Conservation (phyloP, 2,329 filamentous ascomycete species). For the Venturia aucupariae region DNA sequence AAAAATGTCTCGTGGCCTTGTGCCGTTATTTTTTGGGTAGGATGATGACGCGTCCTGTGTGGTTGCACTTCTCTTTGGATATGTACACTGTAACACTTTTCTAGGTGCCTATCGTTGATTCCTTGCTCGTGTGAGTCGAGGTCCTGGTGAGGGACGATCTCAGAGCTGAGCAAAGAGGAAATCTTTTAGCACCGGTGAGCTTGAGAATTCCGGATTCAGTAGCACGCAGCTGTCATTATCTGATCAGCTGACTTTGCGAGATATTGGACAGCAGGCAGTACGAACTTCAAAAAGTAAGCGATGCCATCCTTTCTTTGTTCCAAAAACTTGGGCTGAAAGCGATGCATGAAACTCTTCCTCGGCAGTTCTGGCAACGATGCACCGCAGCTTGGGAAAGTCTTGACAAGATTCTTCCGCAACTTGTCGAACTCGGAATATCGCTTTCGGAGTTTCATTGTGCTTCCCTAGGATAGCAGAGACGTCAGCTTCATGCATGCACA, state of each 20-base stretch:
- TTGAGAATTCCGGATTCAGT: constrained; percentile 86
- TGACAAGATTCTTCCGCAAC: constrained; percentile 61
- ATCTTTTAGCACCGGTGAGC: constrained; percentile 82
- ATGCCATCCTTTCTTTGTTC: constrained; percentile 75
- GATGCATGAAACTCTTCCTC: constrained; percentile 76
- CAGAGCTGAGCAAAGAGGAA: constrained; percentile 55
- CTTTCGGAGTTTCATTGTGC: constrained; percentile 50
- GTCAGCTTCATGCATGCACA: constrained; percentile 1
- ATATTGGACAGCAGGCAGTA: constrained; percentile 17
- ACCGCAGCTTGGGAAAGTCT: constrained; percentile 74
- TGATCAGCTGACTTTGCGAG: constrained; percentile 15
- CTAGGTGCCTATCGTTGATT: background rate
- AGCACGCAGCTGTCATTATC: constrained; percentile 62
- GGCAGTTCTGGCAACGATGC: constrained; percentile 83
- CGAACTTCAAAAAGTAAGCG: constrained; percentile 88
- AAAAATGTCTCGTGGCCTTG: background rate
- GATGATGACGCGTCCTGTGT: background rate
- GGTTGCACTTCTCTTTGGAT: background rate
- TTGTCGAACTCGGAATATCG: constrained; percentile 92
- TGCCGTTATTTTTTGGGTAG: background rate
- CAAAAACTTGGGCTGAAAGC: constrained; percentile 73
- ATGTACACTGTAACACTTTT: background rate
- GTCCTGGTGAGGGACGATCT: background rate
- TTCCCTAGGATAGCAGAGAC: constrained; percentile 39
- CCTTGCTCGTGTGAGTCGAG: background rate